Conservation (phyloP, 768 basidiomycete species). For the Psilocybe cyanescens region DNA sequence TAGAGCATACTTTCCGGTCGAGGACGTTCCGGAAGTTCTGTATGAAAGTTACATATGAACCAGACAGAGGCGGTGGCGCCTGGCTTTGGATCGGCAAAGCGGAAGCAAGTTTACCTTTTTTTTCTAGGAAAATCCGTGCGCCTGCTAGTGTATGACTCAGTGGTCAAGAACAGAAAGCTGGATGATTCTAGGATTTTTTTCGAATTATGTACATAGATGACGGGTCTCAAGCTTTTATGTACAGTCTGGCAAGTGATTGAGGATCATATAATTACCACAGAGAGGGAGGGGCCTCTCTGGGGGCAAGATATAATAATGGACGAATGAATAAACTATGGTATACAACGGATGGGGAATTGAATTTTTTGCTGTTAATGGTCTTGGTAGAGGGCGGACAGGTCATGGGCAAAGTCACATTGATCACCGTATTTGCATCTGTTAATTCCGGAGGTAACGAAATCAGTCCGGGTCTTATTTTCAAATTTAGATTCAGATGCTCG, state of each 20-base stretch:
- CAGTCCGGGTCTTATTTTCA: slow-evolving; percentile 42
- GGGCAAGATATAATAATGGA: not conserved
- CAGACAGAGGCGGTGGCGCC: not conserved
- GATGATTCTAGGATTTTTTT: not conserved
- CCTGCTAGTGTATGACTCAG: too few relatives aligned
- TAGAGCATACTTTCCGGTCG: not conserved
- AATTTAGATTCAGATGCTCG: slow-evolving; percentile 63
- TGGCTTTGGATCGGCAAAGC: not conserved
- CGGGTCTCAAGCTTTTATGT: not conserved
- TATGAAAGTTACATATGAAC: not conserved
- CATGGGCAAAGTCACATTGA: slow-evolving; percentile 86
- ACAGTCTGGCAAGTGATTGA: not conserved
- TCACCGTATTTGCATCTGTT: slow-evolving; percentile 89
- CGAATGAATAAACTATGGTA: slow-evolving; percentile 24
- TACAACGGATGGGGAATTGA: slow-evolving; percentile 15
- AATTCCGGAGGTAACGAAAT: slow-evolving; percentile 47
- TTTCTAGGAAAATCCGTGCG: too few relatives aligned
- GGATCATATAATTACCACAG: slow-evolving; percentile 17
- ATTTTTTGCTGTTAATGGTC: slow-evolving; percentile 1
- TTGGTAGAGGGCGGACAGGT: slow-evolving; percentile 28
- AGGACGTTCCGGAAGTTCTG: not conserved
- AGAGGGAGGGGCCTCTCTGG: not conserved
- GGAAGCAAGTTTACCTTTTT: not conserved
- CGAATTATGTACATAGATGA: not conserved
- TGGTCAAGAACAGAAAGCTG: not conserved